A percentile compares a stretch with the other conserved stretches of the same genome.
Evolutionary conservation across 306 rosid species (phyloP).

Genomic region (Aeschynomene evenia): DNA sequence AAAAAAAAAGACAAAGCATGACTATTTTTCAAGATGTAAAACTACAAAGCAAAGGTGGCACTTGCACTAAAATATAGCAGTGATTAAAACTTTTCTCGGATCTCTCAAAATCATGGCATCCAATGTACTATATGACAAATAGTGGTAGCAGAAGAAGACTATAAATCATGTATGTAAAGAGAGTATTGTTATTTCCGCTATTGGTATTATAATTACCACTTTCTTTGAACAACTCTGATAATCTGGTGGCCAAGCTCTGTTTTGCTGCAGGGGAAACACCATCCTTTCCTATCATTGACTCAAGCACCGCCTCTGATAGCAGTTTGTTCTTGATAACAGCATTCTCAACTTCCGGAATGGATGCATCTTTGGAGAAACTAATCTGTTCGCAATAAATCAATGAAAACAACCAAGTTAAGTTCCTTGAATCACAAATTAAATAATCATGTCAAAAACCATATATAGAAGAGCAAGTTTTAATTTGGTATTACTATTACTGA

Average conservation of each 20-base stretch:
- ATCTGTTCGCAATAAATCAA: conserved; percentile 49
- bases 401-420: not conserved
- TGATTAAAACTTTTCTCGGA: too few relatives aligned
- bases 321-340: conserved; percentile 60
- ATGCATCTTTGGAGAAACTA: conserved; percentile 64
- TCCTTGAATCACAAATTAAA: not conserved
- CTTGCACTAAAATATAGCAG: too few relatives aligned
- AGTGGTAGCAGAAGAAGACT: too few relatives aligned
- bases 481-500: conserved; percentile 32
- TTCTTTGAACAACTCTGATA: conserved; percentile 41
- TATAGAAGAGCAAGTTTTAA: too few relatives aligned
- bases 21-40: too few relatives aligned
- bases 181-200: too few relatives aligned
- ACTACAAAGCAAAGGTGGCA: too few relatives aligned
- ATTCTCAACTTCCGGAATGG: conserved; percentile 40
- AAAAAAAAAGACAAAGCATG: too few relatives aligned
- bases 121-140: too few relatives aligned
- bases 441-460: not conserved
- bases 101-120: too few relatives aligned
- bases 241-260: conserved; percentile 56
- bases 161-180: too few relatives aligned
- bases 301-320: conserved; percentile 64
- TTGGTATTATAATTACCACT: not conserved
- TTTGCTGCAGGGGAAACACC: conserved; percentile 85
- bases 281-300: conserved; percentile 66